A percentile compares a stretch with the other conserved stretches of the same genome.
phyloP scores from a whole-genome alignment of 2,329 filamentous ascomycete species.

The Aspergillus hortae region DNA sequence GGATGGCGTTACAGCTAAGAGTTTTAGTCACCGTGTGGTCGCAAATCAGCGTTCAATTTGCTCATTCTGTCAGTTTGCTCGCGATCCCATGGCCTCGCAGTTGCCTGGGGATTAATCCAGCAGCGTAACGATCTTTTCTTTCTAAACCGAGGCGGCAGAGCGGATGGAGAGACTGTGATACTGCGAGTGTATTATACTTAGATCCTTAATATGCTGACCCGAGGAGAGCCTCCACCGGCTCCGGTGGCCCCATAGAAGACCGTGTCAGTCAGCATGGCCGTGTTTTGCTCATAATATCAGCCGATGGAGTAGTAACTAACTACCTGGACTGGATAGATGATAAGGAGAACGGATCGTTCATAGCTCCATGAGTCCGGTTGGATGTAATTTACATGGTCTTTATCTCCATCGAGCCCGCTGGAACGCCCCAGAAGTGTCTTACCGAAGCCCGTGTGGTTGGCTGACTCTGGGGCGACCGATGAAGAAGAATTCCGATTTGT shows the following conservation, averaged over 20 bases:
- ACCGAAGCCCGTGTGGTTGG: conserved; percentile 4
- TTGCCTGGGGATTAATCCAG: too few relatives aligned
- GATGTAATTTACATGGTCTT: not conserved
- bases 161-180: too few relatives aligned
- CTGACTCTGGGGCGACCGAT: not conserved
- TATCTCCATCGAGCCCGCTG: not conserved
- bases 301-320: too few relatives aligned
- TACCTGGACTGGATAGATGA: not conserved
- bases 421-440: conserved; percentile 9
- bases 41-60: conserved; percentile 18
- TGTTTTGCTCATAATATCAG: not conserved
- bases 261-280: too few relatives aligned
- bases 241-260: too few relatives aligned
- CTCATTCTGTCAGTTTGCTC: not conserved
- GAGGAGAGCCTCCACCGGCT: too few relatives aligned
- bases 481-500: not conserved
- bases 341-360: too few relatives aligned
- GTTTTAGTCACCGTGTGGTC: conserved; percentile 11
- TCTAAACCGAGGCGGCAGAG: too few relatives aligned
- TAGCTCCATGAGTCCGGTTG: too few relatives aligned
- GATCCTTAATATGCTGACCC: too few relatives aligned
- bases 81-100: conserved; percentile 4
- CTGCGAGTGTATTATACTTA: too few relatives aligned
- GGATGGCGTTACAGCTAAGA: conserved; percentile 18
- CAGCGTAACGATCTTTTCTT: too few relatives aligned